A percentile compares a stretch with the other conserved stretches of the same genome.
Evolutionary conservation across 768 basidiomycete genomes (phyloP).

Genomic region (Phylloporus sp.): DNA sequence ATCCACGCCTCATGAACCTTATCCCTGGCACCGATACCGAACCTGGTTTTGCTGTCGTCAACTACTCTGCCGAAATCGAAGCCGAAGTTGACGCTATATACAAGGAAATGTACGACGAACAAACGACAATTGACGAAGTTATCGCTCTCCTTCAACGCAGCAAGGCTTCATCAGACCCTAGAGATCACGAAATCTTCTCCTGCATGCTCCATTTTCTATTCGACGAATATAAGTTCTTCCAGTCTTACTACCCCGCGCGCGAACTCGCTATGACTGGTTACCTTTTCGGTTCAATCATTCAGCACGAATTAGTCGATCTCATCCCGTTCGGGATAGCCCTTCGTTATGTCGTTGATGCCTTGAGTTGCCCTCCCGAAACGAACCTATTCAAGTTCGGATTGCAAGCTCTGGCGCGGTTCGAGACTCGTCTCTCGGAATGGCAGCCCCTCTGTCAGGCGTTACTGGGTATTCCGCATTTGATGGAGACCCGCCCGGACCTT

Average conservation of each 20-base stretch:
- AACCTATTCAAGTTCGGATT: slow-evolving; percentile 95
- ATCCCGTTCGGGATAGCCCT: slow-evolving; percentile 95
- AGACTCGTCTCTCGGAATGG: slow-evolving; percentile 86
- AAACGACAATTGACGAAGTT: slow-evolving; percentile 92
- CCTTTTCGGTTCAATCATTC: slow-evolving; percentile 94
- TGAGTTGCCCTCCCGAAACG: slow-evolving; percentile 85
- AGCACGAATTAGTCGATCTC: slow-evolving; percentile 87
- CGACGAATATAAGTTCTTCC: slow-evolving; percentile 99
- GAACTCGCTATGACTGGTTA: slow-evolving; percentile 95
- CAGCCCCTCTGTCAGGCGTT: slow-evolving; percentile 88
- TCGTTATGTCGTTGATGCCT: slow-evolving; percentile 92
- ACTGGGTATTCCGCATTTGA: slow-evolving; percentile 80
- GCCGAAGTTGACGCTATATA: slow-evolving; percentile 93
- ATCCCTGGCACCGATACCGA: slow-evolving; percentile 82
- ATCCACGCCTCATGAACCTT: slow-evolving; percentile 94
- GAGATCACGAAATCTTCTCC: slow-evolving; percentile 96
- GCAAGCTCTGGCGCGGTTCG: slow-evolving; percentile 85
- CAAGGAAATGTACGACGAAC: slow-evolving; percentile 97
- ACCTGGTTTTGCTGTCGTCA: slow-evolving; percentile 87
- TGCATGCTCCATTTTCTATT: slow-evolving; percentile 99
- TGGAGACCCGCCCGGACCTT: slow-evolving; percentile 82
- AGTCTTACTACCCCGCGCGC: slow-evolving; percentile 89
- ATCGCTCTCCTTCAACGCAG: slow-evolving; percentile 81
- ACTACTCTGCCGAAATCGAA: slow-evolving; percentile 85
- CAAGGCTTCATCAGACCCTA: slow-evolving; percentile 76